Conservation (phyloP, 352 stramenopile genomes). For the Phytophthora pluvialis region DNA sequence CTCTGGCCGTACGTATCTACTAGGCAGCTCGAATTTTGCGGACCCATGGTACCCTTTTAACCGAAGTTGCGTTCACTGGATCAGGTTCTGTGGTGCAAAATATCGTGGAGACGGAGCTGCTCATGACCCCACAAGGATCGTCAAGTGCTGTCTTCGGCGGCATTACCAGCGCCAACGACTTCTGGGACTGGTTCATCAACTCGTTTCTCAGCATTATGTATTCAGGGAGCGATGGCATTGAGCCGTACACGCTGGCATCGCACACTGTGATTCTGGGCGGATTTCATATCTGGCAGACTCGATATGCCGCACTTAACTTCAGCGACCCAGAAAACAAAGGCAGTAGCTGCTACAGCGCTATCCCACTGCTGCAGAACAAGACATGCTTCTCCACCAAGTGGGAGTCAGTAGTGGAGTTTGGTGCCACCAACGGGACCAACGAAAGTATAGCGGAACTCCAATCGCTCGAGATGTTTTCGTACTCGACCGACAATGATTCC, state of each 20-base stretch:
- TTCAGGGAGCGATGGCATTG: slow-evolving; percentile 35
- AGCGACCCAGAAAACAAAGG: slow-evolving; percentile 41
- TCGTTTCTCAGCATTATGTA: slow-evolving; percentile 64
- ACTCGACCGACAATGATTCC: slow-evolving; percentile 48
- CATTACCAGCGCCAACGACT: slow-evolving; percentile 49
- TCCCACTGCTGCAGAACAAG: slow-evolving; percentile 39
- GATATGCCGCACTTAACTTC: slow-evolving; percentile 57
- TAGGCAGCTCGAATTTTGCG: neutral
- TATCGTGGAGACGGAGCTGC: slow-evolving; percentile 62
- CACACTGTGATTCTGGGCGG: slow-evolving; percentile 70
- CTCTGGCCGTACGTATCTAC: slow-evolving; percentile 53
- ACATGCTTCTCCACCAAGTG: slow-evolving; percentile 47
- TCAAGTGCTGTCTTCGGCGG: slow-evolving; percentile 46
- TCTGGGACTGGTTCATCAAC: slow-evolving; percentile 73
- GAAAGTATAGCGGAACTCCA: slow-evolving; percentile 31
- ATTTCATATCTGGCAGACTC: slow-evolving; percentile 68
- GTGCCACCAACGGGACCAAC: slow-evolving; percentile 43
- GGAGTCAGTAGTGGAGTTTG: slow-evolving; percentile 47
- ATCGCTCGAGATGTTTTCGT: slow-evolving; percentile 68
- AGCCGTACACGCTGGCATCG: slow-evolving; percentile 66
- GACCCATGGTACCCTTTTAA: slow-evolving; percentile 1
- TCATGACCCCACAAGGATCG: slow-evolving; percentile 44
- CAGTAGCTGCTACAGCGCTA: slow-evolving; percentile 57
- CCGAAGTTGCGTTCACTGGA: neutral
- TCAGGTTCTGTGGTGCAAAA: slow-evolving; percentile 59